Evolutionary conservation across 2,329 filamentous ascomycete genomes (phyloP).

Genomic region (Xylariaceae sp.): DNA sequence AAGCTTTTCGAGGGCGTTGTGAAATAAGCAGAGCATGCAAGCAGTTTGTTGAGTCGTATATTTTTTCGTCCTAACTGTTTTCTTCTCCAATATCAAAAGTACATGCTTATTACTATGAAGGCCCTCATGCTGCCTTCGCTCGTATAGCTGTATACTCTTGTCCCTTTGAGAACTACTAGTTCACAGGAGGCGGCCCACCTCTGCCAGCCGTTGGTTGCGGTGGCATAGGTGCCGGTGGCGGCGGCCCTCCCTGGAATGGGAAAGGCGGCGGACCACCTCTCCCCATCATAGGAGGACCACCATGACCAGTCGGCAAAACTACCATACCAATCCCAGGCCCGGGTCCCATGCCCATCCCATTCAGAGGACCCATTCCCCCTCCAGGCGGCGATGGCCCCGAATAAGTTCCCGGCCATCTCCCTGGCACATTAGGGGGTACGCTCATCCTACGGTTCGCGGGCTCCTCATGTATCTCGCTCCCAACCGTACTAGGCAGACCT

Average conservation of each 20-base stretch:
- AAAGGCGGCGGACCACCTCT: slow-evolving; percentile 8
- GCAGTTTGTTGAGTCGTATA: background rate
- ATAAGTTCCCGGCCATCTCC: slow-evolving; percentile 15
- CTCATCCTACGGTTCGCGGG: slow-evolving; percentile 20
- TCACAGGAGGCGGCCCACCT: slow-evolving; percentile 22
- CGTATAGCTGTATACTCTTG: background rate
- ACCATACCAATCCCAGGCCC: slow-evolving; percentile 18
- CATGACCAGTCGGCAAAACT: slow-evolving; percentile 16
- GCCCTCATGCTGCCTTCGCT: background rate
- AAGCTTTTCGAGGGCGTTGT: slow-evolving; percentile 39
- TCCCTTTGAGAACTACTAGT: background rate
- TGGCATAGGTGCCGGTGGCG: slow-evolving; percentile 4
- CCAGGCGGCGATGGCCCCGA: background rate
- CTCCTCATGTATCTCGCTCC: slow-evolving; percentile 17
- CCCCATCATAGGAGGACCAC: slow-evolving; percentile 20
- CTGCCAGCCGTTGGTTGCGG: background rate
- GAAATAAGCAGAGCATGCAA: background rate
- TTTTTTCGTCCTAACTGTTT: background rate
- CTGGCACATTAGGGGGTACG: slow-evolving; percentile 18
- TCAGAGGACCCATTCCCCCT: slow-evolving; percentile 7
- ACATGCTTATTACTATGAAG: background rate
- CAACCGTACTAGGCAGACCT: slow-evolving; percentile 13
- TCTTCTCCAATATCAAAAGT: background rate
- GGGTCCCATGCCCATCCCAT: slow-evolving; percentile 17
- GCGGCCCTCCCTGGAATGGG: slow-evolving; percentile 13